phyloP scores from a whole-genome alignment of 2,329 filamentous ascomycete genomes.

The Trichoderma sp. region DNA sequence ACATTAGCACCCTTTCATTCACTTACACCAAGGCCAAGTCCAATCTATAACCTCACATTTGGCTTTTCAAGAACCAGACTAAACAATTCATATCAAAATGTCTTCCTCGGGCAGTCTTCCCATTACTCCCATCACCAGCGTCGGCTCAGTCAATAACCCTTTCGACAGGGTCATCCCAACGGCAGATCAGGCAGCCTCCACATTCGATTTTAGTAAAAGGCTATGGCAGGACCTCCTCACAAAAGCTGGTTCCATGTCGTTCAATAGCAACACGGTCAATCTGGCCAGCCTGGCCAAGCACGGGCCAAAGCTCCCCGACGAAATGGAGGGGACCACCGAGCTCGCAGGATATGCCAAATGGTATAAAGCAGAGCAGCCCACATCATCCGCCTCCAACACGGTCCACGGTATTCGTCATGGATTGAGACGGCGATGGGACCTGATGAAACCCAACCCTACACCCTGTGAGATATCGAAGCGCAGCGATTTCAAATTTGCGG shows the following conservation, averaged over 20 bases:
- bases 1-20: not conserved
- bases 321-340: not conserved
- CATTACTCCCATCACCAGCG: not conserved
- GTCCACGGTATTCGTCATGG: not conserved
- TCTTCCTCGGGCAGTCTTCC: not conserved
- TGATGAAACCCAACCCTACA: constrained; percentile 1
- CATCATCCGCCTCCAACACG: not conserved
- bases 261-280: not conserved
- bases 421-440: not conserved
- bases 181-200: not conserved
- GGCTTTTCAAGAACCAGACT: not conserved
- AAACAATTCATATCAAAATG: not conserved
- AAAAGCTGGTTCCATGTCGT: not conserved
- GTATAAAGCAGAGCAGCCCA: not conserved
- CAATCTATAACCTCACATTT: not conserved
- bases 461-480: not conserved
- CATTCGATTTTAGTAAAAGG: not conserved
- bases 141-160: not conserved
- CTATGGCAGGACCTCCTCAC: not conserved
- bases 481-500: not conserved
- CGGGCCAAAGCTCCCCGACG: constrained; percentile 7
- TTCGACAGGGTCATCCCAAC: not conserved
- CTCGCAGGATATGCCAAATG: constrained; percentile 3
- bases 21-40: not conserved
- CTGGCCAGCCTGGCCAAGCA: not conserved